Percentiles rank a stretch among this genome's conserved stretches.
These are phyloP conservation scores for Sphenostylis stenocarpa DNA, from an alignment of 306 rosid species.

Conservation along the genomic window DNA sequence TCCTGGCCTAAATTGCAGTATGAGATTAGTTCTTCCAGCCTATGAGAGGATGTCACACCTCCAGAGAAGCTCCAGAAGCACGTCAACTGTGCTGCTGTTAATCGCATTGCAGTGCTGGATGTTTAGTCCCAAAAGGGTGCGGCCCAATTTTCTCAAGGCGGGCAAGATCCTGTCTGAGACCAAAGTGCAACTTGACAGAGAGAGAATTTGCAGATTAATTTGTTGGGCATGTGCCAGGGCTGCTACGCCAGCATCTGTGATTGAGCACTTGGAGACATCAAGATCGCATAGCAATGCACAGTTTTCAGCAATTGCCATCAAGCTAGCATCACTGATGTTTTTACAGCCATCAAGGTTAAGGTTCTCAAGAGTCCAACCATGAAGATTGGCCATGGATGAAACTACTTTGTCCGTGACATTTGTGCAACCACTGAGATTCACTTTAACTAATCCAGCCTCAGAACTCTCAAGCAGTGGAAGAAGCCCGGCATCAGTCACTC, in stretches of 20 bases:
- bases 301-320: slow-evolving; percentile 69
- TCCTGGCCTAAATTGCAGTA: slow-evolving; percentile 21
- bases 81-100: slow-evolving; percentile 64
- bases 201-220: slow-evolving; percentile 69
- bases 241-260: slow-evolving; percentile 76
- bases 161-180: slow-evolving; percentile 71
- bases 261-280: slow-evolving; percentile 66
- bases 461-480: slow-evolving; percentile 65
- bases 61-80: slow-evolving; percentile 74
- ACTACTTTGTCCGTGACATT: slow-evolving; percentile 70
- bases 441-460: slow-evolving; percentile 77
- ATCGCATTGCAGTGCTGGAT: slow-evolving; percentile 83
- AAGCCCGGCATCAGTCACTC: slow-evolving; percentile 76
- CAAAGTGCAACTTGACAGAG: slow-evolving; percentile 68
- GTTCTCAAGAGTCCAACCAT: slow-evolving; percentile 81
- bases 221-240: slow-evolving; percentile 58
- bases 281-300: slow-evolving; percentile 79
- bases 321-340: slow-evolving; percentile 66
- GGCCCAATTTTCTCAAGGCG: slow-evolving; percentile 64
- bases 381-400: slow-evolving; percentile 56
- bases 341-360: slow-evolving; percentile 77
- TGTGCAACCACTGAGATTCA: slow-evolving; percentile 71
- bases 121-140: slow-evolving; percentile 78
- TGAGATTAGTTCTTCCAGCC: slow-evolving; percentile 30
- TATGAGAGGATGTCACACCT: slow-evolving; percentile 88